Evolutionary conservation across 345 rosid genomes (phyloP), one percentile per base, ranked within the genome.

Genomic region (Sonneratia alba): DNA sequence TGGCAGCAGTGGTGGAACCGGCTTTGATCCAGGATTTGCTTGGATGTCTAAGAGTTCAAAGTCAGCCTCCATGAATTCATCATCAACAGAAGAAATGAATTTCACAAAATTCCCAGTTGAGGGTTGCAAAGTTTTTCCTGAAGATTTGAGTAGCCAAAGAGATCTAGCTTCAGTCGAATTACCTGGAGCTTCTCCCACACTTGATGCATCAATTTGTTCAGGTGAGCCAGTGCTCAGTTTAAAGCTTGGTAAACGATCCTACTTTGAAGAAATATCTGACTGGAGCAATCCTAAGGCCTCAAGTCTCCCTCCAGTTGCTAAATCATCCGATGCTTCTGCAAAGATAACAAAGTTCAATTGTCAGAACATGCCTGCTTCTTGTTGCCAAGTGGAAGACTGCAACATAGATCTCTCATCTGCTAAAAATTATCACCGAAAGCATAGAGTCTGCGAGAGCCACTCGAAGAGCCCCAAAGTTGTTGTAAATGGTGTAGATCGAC

Each of bases 361-460:
- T 82, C 95, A 82, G 84, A 77, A 72, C 69, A 67, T 74, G 66
- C 78, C 79, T 67, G 74, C 75, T 57, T 80, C 83, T 3, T 81
- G 77, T 63, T 92, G 96, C 77, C 93, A 87, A 78, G 98, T 92
- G 24, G 93, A 89, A 77, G 96, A 91, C 71, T 92, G 98, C 81
- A 82, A 87, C 75, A 87, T 90, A 13, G 89, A 90, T 74, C 95
- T 92, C 15, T 88, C 92, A 32, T 84, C 88, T n/a, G 91, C 96
- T 64, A 92, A 92, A 79, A 90, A 84, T 72, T 92, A 92, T 79
- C 91, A 92, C 71, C 79, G 90, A 47, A 92, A 89, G 76, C 96
- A 92, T 73, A 84, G 90, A 84, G 87, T 92, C 57, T 92, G 98
- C 80, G 91, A 84, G 79, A 83, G 67, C 71, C 98, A 92, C 85